A percentile compares a stretch with the other conserved stretches of the same genome.
Conservation (phyloP, 176 grass and related monocot genomes). For the Puya raimondii region DNA sequence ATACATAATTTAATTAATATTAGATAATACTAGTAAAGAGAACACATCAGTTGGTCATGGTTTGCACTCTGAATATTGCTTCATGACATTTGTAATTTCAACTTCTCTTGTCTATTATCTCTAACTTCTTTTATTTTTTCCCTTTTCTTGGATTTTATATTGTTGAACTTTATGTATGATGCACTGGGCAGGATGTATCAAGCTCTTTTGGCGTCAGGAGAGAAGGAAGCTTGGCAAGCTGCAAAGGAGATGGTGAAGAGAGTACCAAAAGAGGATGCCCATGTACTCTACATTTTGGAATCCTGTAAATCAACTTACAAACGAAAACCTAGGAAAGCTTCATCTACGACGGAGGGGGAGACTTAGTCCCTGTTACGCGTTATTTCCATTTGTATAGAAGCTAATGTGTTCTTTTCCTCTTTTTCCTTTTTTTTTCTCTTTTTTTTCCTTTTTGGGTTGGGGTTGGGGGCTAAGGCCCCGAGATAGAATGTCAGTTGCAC, state of each 20-base stretch:
- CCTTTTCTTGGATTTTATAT: conserved; percentile 2
- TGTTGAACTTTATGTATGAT: conserved; percentile 6
- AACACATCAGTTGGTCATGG: no score
- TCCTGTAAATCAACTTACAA: conserved; percentile 38
- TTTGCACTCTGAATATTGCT: no score
- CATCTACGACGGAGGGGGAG: neutral
- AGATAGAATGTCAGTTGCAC: neutral
- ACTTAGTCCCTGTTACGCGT: neutral
- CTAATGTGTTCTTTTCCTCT: conserved; percentile 1
- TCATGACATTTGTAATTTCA: no score
- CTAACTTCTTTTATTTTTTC: neutral
- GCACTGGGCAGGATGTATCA: conserved; percentile 75
- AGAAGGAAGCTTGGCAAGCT: conserved; percentile 28
- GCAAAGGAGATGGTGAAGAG: conserved; percentile 36
- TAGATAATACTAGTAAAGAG: no score
- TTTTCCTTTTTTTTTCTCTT: neutral
- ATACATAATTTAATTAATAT: no score
- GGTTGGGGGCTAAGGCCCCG: neutral
- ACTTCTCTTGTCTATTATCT: neutral
- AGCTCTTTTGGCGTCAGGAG: conserved; percentile 46
- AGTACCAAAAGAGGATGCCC: conserved; percentile 43
- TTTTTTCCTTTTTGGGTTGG: neutral
- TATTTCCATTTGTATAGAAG: neutral
- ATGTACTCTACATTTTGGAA: conserved; percentile 37
- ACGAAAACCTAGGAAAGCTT: neutral